These are phyloP conservation scores for Phytophthora megakarya DNA, from an alignment of 352 stramenopile species.

Conservation along the genomic window DNA sequence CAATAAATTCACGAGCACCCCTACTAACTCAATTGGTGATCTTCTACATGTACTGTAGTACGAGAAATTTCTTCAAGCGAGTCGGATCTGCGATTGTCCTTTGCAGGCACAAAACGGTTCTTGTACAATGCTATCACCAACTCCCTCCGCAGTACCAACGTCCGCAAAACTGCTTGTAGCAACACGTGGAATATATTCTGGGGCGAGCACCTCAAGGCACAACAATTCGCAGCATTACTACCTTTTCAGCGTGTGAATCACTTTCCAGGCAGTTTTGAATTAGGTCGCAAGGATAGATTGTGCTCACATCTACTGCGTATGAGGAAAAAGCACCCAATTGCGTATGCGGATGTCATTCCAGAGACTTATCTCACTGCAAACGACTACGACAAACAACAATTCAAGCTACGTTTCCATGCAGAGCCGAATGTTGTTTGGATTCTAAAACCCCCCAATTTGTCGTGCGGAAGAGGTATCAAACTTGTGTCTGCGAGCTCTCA, in stretches of 20 bases:
- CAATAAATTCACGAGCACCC: too few species aligned
- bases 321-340: constrained; percentile 56
- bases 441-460: constrained; percentile 80
- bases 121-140: constrained; percentile 81
- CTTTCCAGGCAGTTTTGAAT: constrained; percentile 77
- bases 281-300: constrained; percentile 77
- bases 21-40: neutral
- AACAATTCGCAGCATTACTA: constrained; percentile 45
- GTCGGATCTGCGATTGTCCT: constrained; percentile 44
- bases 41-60: constrained; percentile 42
- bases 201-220: constrained; percentile 65
- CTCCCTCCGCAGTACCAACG: constrained; percentile 48
- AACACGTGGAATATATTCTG: constrained; percentile 74
- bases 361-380: constrained; percentile 77
- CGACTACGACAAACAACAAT: constrained; percentile 73
- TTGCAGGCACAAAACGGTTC: constrained; percentile 71
- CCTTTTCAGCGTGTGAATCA: constrained; percentile 75
- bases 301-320: constrained; percentile 67
- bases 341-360: constrained; percentile 62
- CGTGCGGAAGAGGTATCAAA: constrained; percentile 79
- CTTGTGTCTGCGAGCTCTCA: constrained; percentile 54
- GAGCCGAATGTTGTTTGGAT: constrained; percentile 71
- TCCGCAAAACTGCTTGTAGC: constrained; percentile 41
- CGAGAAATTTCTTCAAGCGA: constrained; percentile 29
- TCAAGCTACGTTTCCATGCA: constrained; percentile 50